Conservation (phyloP, 2,329 filamentous ascomycete genomes). For the Xylaria sp. region DNA sequence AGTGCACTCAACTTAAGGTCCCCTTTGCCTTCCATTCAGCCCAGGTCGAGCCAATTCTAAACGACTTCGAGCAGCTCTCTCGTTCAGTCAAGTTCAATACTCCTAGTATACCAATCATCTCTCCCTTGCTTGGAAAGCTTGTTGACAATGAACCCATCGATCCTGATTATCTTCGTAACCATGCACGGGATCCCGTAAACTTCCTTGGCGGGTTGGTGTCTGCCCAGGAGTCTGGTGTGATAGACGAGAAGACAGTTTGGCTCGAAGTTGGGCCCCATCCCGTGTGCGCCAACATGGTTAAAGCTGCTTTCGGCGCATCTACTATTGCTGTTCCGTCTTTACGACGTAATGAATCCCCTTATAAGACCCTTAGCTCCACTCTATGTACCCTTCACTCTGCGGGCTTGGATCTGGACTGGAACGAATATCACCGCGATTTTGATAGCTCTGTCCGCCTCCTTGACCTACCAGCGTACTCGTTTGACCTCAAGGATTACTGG, state of each 20-base stretch:
- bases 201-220: conserved; percentile 67
- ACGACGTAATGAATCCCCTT: conserved; percentile 65
- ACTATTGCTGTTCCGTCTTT: conserved; percentile 65
- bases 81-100: conserved; percentile 59
- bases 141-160: conserved; percentile 63
- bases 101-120: conserved; percentile 67
- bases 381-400: conserved; percentile 62
- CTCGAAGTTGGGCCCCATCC: conserved; percentile 78
- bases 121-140: conserved; percentile 67
- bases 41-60: conserved; percentile 67
- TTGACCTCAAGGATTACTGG: conserved; percentile 76
- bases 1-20: conserved; percentile 66
- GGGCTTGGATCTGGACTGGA: conserved; percentile 67
- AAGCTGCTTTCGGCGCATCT: conserved; percentile 62
- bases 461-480: conserved; percentile 71
- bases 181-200: conserved; percentile 72
- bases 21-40: conserved; percentile 71
- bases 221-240: conserved; percentile 61
- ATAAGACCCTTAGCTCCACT: conserved; percentile 65
- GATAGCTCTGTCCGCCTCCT: conserved; percentile 62
- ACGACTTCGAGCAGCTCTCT: conserved; percentile 62
- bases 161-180: conserved; percentile 66
- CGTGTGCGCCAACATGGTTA: conserved; percentile 71
- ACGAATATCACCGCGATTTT: conserved; percentile 69
- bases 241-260: conserved; percentile 71